Conservation (phyloP, 805 yeast species). For the Candida rishiriensis region DNA sequence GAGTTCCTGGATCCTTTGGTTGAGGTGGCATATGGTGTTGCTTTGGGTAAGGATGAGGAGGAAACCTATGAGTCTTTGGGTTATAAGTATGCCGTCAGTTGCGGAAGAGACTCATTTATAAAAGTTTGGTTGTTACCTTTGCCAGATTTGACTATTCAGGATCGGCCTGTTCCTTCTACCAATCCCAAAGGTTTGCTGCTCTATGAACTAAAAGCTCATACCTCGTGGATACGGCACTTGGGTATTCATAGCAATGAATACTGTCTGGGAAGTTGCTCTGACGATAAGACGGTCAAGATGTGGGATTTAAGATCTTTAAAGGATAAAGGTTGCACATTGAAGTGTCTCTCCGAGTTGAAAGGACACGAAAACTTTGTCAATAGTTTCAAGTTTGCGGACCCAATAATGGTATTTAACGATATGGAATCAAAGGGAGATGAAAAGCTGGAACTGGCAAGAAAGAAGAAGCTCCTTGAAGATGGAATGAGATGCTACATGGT, state of each 20-base stretch:
- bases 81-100: conserved; percentile 69
- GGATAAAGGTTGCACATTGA: conserved; percentile 29
- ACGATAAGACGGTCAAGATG: conserved; percentile 68
- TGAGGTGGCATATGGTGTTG: conserved; percentile 2
- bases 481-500: conserved; percentile 59
- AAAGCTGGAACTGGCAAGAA: conserved; percentile 23
- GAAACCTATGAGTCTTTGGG: conserved; percentile 38
- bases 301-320: conserved; percentile 59
- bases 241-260: conserved; percentile 73
- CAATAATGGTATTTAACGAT: conserved; percentile 24
- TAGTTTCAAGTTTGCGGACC: conserved; percentile 50
- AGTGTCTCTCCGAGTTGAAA: conserved; percentile 31
- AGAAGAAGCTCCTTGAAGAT: conserved; percentile 32
- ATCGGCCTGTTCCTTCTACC: conserved; percentile 40
- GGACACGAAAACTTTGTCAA: conserved; percentile 79
- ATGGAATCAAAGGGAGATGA: conserved; percentile 8
- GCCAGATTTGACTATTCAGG: conserved; percentile 47
- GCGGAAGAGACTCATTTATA: conserved; percentile 72
- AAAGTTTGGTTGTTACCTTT: conserved; percentile 75
- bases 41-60: conserved; percentile 6
- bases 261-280: conserved; percentile 66
- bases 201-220: conserved; percentile 64
- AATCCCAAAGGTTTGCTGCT: conserved; percentile 60
- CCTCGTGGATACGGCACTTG: conserved; percentile 78
- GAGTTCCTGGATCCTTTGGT: conserved; percentile 43